Percentiles rank a stretch among this genome's conserved stretches.
These are phyloP conservation scores for Sclerotinia nivalis DNA, from an alignment of 2,329 filamentous ascomycete species.

Conservation along the genomic window DNA sequence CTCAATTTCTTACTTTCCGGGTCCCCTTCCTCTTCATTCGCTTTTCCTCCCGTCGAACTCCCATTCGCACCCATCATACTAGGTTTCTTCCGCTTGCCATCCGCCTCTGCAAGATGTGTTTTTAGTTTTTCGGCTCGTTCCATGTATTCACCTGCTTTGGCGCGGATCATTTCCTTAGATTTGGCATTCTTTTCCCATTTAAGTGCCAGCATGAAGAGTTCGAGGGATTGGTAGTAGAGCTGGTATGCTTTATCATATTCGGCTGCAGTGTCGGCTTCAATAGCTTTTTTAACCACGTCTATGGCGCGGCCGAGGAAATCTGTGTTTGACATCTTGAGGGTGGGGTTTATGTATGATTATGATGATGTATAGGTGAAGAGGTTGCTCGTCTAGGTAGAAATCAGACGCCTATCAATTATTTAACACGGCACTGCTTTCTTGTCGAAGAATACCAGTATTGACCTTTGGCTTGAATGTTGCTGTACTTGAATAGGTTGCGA, in stretches of 20 bases:
- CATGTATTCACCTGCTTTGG: constrained; percentile 96
- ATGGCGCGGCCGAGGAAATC: constrained; percentile 97
- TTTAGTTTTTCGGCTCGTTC: constrained; percentile 98
- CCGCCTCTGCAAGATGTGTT: constrained; percentile 75
- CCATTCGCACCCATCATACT: constrained; percentile 73
- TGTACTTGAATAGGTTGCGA: constrained; percentile 7
- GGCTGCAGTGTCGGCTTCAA: constrained; percentile 91
- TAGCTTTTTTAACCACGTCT: constrained; percentile 94
- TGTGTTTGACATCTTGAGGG: constrained; percentile 78
- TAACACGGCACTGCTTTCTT: neutral
- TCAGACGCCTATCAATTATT: neutral
- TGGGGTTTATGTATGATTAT: constrained; percentile 5
- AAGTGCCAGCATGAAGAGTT: constrained; percentile 97
- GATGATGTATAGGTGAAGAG: neutral
- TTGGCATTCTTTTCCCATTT: constrained; percentile 99
- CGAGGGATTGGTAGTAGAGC: constrained; percentile 90
- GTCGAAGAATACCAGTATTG: neutral
- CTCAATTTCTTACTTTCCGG: constrained; percentile 94
- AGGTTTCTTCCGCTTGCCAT: constrained; percentile 69
- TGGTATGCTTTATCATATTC: constrained; percentile 98
- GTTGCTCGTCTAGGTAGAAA: neutral
- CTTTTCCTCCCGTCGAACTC: constrained; percentile 61
- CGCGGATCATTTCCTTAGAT: constrained; percentile 95
- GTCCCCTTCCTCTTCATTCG: constrained; percentile 68
- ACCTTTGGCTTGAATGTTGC: constrained; percentile 1